Evolutionary conservation across 2,329 filamentous ascomycete species (phyloP).

Genomic region (Diaporthe sp.): DNA sequence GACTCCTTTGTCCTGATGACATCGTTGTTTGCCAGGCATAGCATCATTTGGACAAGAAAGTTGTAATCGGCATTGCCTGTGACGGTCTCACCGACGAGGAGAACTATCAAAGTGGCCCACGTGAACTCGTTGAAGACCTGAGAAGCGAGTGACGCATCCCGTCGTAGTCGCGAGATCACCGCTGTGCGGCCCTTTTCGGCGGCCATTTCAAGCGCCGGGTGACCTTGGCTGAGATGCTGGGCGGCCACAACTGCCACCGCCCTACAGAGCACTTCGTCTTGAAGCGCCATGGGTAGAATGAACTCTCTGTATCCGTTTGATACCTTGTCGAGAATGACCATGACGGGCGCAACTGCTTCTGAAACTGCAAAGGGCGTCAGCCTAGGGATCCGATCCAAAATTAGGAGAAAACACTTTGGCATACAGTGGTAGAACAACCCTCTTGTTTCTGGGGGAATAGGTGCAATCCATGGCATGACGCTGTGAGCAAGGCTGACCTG

Average conservation of each 20-base stretch:
- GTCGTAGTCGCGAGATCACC: conserved; percentile 4
- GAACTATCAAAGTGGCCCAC: conserved; percentile 11
- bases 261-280: conserved; percentile 23
- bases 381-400: too few species aligned
- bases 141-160: neutral
- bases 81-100: conserved; percentile 9
- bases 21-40: neutral
- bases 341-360: conserved; percentile 8
- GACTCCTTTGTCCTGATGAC: neutral
- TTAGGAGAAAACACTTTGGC: fast-evolving
- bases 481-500: neutral
- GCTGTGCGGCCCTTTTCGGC: conserved; percentile 10
- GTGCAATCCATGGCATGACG: conserved; percentile 3
- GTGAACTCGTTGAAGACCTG: conserved; percentile 22
- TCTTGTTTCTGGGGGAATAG: neutral
- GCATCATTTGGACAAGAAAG: conserved; percentile 19
- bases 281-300: conserved; percentile 11
- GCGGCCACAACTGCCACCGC: conserved; percentile 10
- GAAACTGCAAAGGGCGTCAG: neutral
- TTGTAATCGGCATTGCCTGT: conserved; percentile 17
- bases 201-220: neutral
- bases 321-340: conserved; percentile 19
- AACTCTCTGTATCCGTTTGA: conserved; percentile 20
- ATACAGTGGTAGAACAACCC: neutral
- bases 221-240: conserved; percentile 16